Evolutionary conservation across 805 yeast genomes (phyloP).

Genomic region (Kluyveromyces starmeri): DNA sequence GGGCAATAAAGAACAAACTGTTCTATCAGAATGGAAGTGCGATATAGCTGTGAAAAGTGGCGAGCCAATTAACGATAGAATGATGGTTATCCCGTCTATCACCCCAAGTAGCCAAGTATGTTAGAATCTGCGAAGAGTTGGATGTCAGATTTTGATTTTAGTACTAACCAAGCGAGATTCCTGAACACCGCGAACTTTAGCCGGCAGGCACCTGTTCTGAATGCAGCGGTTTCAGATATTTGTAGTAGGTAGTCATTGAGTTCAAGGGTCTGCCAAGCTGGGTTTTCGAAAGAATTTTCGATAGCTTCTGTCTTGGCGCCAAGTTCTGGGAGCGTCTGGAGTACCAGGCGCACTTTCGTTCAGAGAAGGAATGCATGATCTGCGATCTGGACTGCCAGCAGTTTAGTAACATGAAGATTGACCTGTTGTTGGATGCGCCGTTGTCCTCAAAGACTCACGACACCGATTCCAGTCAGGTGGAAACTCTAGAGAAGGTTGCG

Average conservation of each 20-base stretch:
- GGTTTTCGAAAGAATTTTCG: neutral
- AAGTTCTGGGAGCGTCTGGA: conserved; percentile 7
- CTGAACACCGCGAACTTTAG: too few relatives aligned
- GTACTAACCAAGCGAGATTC: too few relatives aligned
- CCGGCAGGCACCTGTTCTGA: too few relatives aligned
- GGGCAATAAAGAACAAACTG: neutral
- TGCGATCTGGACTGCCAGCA: conserved; percentile 5
- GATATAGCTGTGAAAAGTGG: neutral
- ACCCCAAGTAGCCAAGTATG: conserved; percentile 1
- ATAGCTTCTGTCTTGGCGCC: conserved; percentile 3
- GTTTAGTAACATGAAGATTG: conserved; percentile 8
- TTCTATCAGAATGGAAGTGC: conserved; percentile 4
- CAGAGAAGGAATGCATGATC: neutral
- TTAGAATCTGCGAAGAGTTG: too few relatives aligned
- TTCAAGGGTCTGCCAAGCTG: neutral
- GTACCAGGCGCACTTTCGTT: conserved; percentile 2
- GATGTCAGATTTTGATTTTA: too few relatives aligned
- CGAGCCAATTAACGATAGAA: neutral
- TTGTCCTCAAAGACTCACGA: conserved; percentile 7
- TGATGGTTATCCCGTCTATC: conserved; percentile 3
- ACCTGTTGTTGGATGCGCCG: conserved; percentile 8
- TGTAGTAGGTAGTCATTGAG: neutral
- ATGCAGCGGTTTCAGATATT: neutral
- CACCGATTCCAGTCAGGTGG: neutral
- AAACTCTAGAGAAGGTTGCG: conserved; percentile 1